A percentile compares a stretch with the other conserved stretches of the same genome.
Conservation (phyloP, 768 basidiomycete species). For the Gloeophyllum trabeum region DNA sequence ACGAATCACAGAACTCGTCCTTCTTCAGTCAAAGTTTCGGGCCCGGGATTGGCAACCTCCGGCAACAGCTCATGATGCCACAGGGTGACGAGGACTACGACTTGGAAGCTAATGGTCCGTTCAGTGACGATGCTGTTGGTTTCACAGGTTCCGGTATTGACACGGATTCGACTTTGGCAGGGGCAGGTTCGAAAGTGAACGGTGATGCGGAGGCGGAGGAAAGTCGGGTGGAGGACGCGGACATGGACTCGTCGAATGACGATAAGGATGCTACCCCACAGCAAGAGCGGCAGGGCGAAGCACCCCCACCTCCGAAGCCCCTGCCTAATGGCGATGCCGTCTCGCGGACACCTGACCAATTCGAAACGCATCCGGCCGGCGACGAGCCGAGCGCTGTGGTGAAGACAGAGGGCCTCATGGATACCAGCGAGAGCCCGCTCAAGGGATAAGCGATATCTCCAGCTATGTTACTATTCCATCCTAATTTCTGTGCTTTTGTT, state of each 20-base stretch:
- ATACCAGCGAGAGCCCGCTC: slow-evolving; percentile 51
- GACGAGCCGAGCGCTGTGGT: slow-evolving; percentile 42
- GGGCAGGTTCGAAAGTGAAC: too few species aligned
- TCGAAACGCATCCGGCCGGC: slow-evolving; percentile 36
- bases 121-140: slow-evolving; percentile 12
- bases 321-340: slow-evolving; percentile 32
- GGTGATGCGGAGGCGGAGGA: slow-evolving; percentile 2
- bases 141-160: too few species aligned
- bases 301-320: slow-evolving; percentile 33
- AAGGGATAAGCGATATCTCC: slow-evolving; percentile 18
- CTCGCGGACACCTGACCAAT: too few species aligned
- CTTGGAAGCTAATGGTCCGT: slow-evolving; percentile 14
- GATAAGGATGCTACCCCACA: slow-evolving; percentile 7
- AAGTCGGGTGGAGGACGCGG: background rate
- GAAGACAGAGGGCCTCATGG: slow-evolving; percentile 55
- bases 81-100: slow-evolving; percentile 34
- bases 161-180: too few species aligned
- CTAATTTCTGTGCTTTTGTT: background rate
- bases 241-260: slow-evolving; percentile 4
- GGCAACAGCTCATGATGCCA: slow-evolving; percentile 51
- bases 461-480: background rate
- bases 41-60: slow-evolving; percentile 41
- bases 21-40: slow-evolving; percentile 41
- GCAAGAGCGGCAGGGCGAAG: slow-evolving; percentile 26
- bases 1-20: slow-evolving; percentile 16